Percentiles rank a stretch among this genome's conserved stretches.
Conservation (phyloP, 2,329 filamentous ascomycete genomes). For the Ceratocystis diversiconidia region DNA sequence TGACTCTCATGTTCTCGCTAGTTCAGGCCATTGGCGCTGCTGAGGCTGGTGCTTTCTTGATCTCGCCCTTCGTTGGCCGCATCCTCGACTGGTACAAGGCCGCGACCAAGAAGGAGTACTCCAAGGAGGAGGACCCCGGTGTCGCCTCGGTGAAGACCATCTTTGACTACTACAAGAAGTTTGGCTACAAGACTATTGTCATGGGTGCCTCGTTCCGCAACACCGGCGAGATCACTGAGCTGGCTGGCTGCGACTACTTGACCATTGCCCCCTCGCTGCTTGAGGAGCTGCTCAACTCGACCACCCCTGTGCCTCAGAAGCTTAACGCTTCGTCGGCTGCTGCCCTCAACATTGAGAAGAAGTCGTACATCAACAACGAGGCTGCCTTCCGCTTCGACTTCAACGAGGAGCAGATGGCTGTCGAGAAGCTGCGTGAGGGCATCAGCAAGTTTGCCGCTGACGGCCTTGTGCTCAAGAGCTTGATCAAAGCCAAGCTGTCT, state of each 20-base stretch:
- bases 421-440: constrained; percentile 97
- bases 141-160: constrained; percentile 86
- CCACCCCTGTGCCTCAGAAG: constrained; percentile 76
- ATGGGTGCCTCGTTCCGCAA: constrained; percentile 99
- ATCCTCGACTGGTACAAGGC: constrained; percentile 99
- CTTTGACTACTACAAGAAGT: constrained; percentile 99
- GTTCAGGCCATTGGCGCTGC: constrained; percentile 91
- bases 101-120: constrained; percentile 82
- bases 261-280: constrained; percentile 65
- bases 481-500: constrained; percentile 72
- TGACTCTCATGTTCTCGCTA: constrained; percentile 96
- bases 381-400: constrained; percentile 91
- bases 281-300: constrained; percentile 83
- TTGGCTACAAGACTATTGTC: constrained; percentile 96
- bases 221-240: constrained; percentile 90
- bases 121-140: constrained; percentile 82
- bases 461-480: constrained; percentile 81
- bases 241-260: constrained; percentile 96
- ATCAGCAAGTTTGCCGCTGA: constrained; percentile 99
- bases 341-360: constrained; percentile 67
- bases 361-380: constrained; percentile 83
- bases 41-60: constrained; percentile 90
- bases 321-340: constrained; percentile 56
- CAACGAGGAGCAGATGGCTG: constrained; percentile 99
- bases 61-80: constrained; percentile 97